Percentiles rank a stretch among this genome's conserved stretches.
Conservation (phyloP, 176 grass and related monocot genomes). For the Canna indica region DNA sequence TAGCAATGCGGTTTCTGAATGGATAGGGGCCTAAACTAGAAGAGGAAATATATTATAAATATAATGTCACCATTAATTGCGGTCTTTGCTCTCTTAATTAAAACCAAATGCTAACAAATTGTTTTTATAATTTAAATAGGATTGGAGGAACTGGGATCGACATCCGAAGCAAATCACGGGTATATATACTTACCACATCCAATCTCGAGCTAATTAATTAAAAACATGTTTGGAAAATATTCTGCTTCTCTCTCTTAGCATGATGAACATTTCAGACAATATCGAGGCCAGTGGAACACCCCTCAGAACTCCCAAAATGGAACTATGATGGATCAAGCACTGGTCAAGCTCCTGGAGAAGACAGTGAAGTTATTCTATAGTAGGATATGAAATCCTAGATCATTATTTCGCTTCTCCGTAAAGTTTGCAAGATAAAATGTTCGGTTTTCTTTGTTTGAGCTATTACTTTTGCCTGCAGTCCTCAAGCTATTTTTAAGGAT, state of each 20-base stretch:
- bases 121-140: conserved; percentile 34
- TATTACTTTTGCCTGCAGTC: conserved; percentile 39
- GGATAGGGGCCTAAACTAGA: no score
- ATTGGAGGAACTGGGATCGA: conserved; percentile 95
- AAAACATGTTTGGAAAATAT: neutral
- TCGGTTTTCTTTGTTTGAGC: neutral
- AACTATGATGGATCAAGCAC: conserved; percentile 99
- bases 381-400: conserved; percentile 11
- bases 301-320: conserved; percentile 90
- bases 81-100: no score
- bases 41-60: no score
- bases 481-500: conserved; percentile 96
- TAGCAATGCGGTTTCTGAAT: neutral
- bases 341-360: conserved; percentile 91
- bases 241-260: neutral
- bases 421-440: neutral
- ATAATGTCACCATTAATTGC: no score
- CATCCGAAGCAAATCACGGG: conserved; percentile 97
- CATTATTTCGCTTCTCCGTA: neutral
- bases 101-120: neutral
- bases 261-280: conserved; percentile 45
- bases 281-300: conserved; percentile 66
- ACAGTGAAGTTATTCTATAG: conserved; percentile 99
- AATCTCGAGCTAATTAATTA: neutral
- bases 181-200: conserved; percentile 12